phyloP scores from a whole-genome alignment of 2,329 filamentous ascomycete genomes.

The Hyphodiscus sp. region DNA sequence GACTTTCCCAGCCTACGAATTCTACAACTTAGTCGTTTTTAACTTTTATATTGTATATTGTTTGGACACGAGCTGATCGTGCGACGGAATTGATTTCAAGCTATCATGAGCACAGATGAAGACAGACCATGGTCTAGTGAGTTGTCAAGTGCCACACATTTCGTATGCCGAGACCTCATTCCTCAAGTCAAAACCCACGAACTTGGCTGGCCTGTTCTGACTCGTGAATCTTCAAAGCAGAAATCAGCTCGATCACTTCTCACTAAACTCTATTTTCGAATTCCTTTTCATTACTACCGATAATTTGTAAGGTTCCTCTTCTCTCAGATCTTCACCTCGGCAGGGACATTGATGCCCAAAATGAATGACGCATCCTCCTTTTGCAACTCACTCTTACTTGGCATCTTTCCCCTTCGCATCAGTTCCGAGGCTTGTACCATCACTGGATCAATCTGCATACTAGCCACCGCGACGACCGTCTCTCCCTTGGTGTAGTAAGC shows the following conservation, averaged over 20 bases:
- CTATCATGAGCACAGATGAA: too few species aligned
- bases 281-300: neutral
- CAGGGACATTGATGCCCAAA: constrained; percentile 21
- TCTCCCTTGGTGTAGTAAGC: constrained; percentile 88
- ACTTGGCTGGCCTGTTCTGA: neutral
- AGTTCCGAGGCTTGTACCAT: constrained; percentile 79
- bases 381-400: constrained; percentile 68
- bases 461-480: constrained; percentile 81
- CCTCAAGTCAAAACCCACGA: neutral
- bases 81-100: too few species aligned
- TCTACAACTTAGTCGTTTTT: too few species aligned
- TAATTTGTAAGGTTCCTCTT: neutral
- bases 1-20: too few species aligned
- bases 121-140: too few species aligned
- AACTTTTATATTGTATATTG: too few species aligned
- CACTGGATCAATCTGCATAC: constrained; percentile 83
- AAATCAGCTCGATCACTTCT: neutral
- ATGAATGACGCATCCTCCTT: constrained; percentile 40
- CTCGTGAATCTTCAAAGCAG: too few species aligned
- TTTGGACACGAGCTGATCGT: too few species aligned
- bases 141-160: neutral
- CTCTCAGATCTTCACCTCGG: constrained; percentile 18
- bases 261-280: neutral
- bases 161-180: neutral
- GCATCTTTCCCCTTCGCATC: constrained; percentile 79